A percentile compares a stretch with the other conserved stretches of the same genome.
These are phyloP conservation scores for Paramarasmius palmivorus DNA, from an alignment of 1,284 basidiomycete species.

Conservation along the genomic window DNA sequence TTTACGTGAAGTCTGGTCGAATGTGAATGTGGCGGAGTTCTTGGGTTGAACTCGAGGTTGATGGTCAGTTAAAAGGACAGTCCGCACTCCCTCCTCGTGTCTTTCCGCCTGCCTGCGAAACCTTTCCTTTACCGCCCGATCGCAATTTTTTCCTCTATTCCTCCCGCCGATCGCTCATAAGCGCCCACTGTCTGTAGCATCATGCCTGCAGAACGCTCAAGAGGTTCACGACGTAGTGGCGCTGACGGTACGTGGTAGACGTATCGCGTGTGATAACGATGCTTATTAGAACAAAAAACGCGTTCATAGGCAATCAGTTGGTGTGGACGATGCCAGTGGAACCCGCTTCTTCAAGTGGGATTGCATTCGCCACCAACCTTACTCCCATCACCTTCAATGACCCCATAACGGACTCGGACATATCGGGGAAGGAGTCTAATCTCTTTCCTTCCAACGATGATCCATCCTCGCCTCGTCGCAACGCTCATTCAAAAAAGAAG, in stretches of 20 bases:
- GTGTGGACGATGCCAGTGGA: conserved; percentile 55
- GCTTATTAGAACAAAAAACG: not conserved
- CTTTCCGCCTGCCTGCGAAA: conserved; percentile 15
- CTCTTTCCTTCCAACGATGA: conserved; percentile 39
- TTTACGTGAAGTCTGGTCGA: conserved; percentile 8
- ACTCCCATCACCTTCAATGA: conserved; percentile 65
- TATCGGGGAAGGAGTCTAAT: conserved; percentile 32
- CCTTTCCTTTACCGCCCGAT: conserved; percentile 12
- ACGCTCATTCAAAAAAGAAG: conserved; percentile 63
- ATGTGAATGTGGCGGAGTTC: conserved; percentile 16
- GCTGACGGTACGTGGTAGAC: conserved; percentile 41
- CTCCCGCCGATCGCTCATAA: conserved; percentile 10
- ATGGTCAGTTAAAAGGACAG: conserved; percentile 11
- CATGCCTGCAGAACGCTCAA: conserved; percentile 60
- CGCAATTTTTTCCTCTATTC: conserved; percentile 3
- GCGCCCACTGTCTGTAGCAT: conserved; percentile 12
- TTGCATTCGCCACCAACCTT: conserved; percentile 60
- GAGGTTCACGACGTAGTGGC: conserved; percentile 41
- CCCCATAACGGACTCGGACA: conserved; percentile 36
- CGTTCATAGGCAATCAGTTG: conserved; percentile 43
- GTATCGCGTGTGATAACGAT: conserved; percentile 8
- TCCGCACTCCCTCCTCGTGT: conserved; percentile 10
- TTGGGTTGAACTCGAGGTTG: conserved; percentile 10
- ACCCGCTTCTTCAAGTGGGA: conserved; percentile 37
- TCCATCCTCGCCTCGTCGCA: conserved; percentile 24